phyloP scores from a whole-genome alignment of 495 filamentous ascomycete genomes.

The Pyronema omphalodes region DNA sequence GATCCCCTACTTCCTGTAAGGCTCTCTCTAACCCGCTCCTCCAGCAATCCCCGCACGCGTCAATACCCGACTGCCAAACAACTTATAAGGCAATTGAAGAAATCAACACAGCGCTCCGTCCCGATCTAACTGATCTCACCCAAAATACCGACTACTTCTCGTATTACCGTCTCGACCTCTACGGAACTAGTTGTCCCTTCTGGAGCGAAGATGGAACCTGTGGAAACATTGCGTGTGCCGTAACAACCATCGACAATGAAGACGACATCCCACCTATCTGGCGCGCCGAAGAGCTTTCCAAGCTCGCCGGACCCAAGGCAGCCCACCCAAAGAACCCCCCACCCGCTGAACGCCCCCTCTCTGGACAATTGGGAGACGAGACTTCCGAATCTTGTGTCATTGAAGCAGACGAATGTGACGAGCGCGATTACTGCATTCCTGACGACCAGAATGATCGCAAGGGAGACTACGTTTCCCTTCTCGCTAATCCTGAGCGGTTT shows the following conservation, averaged over 20 bases:
- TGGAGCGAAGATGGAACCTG: constrained; percentile 93
- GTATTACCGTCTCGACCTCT: constrained; percentile 93
- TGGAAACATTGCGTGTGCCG: constrained; percentile 90
- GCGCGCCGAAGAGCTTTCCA: constrained; percentile 81
- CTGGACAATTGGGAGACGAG: constrained; percentile 63
- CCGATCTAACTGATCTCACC: constrained; percentile 65
- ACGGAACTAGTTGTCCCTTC: constrained; percentile 84
- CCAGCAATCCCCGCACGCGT: background rate
- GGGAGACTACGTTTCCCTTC: constrained; percentile 87
- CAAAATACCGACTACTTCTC: constrained; percentile 90
- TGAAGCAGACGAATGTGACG: constrained; percentile 95
- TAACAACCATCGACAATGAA: constrained; percentile 91
- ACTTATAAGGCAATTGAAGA: constrained; percentile 77
- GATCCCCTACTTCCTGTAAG: too few species aligned
- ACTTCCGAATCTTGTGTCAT: constrained; percentile 92
- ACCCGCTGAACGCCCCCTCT: constrained; percentile 52
- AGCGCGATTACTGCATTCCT: constrained; percentile 89
- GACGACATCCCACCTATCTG: constrained; percentile 81
- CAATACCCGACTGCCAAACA: constrained; percentile 68
- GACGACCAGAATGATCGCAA: constrained; percentile 80
- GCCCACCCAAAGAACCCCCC: constrained; percentile 63
- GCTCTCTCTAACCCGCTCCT: background rate
- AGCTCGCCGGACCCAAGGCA: constrained; percentile 79
- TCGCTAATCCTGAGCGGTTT: constrained; percentile 87
- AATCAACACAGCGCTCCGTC: constrained; percentile 59